Evolutionary conservation across 2,329 filamentous ascomycete genomes (phyloP), one percentile per base, ranked within the genome.

Genomic region (Epichloe glyceriae): DNA sequence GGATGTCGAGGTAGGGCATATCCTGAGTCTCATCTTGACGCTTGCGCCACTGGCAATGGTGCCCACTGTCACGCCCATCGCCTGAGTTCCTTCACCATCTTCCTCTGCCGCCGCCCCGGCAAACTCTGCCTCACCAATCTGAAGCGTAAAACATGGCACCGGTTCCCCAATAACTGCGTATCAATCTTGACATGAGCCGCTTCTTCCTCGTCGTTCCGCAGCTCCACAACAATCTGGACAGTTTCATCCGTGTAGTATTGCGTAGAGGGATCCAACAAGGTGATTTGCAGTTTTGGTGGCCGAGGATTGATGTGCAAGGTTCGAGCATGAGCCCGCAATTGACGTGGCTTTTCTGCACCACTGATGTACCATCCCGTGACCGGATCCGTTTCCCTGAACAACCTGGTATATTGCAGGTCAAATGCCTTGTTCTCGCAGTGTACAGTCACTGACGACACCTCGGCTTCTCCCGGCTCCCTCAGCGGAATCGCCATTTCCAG

Each of bases 281-380:
- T 76, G 44, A 98, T 79, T 58, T 88, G 82, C 71, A 98, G 81
- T 67, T 96, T 97, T 0, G 93, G 93, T 30, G 91, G 93, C 56
- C 94, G 86, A 1, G 93, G 91, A 50, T 89, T 74, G 22, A 98
- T 82, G 51, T 80, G 83, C 51, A 95, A 78, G 2, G 71, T 70
- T 35, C 78, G 72, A 8, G 77, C 68, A 45, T 76, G 71, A 11
- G 67, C 57, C 8, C 79, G 72, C 30, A 73, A 66, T 19, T 78
- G 64, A 30, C 68, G 71, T 52, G 73, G 73, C 49, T 67, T 73
- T 0, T 64, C 62, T 14, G 68, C 66, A 3, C 66, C 64, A 6
- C 68, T 63, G 2, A 71, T 64, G 52, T 75, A 76, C 79, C 80
- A 83, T 1, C 73, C 63, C 39, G 71, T 67, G 15, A 67, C 61